A percentile compares a stretch with the other conserved stretches of the same genome.
These are phyloP conservation scores for Acanthamoeba triangularis DNA, from an alignment of 208 protist species.

Conservation along the genomic window DNA sequence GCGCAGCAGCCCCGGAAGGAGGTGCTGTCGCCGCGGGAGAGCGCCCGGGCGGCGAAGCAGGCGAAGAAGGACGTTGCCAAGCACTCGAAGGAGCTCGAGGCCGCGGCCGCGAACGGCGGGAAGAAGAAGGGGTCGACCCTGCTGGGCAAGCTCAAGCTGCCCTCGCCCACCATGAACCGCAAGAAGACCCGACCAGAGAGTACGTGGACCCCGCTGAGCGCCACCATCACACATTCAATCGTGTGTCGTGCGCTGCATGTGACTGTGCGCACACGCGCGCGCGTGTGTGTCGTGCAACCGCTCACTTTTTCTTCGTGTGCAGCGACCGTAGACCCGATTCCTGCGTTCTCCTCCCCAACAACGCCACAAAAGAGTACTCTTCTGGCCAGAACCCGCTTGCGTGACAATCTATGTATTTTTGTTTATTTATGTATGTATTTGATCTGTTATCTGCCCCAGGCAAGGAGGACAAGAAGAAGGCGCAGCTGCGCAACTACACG, in stretches of 20 bases:
- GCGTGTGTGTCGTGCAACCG: background rate
- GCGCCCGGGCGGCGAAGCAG: background rate
- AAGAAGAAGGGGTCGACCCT: background rate
- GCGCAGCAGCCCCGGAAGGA: background rate
- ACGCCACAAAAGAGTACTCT: background rate
- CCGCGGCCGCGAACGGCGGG: background rate
- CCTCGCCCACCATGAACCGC: conserved; percentile 7
- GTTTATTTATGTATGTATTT: background rate
- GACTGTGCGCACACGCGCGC: too few species aligned
- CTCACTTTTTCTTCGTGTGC: background rate
- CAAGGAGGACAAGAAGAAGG: conserved; percentile 59
- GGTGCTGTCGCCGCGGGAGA: background rate
- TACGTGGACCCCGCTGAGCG: background rate
- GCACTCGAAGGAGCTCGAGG: background rate
- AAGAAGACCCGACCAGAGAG: background rate
- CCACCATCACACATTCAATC: background rate
- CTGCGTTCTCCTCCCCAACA: background rate
- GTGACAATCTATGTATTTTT: too few species aligned
- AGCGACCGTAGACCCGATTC: background rate
- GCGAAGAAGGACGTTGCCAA: background rate
- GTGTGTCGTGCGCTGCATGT: too few species aligned
- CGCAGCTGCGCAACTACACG: conserved; percentile 50
- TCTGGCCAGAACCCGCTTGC: too few species aligned
- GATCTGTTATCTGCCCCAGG: background rate
- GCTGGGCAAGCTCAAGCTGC: conserved; percentile 45